Evolutionary conservation across 345 rosid species (phyloP), one percentile per base, ranked within the genome.

Genomic region (Aurinia saxatilis): DNA sequence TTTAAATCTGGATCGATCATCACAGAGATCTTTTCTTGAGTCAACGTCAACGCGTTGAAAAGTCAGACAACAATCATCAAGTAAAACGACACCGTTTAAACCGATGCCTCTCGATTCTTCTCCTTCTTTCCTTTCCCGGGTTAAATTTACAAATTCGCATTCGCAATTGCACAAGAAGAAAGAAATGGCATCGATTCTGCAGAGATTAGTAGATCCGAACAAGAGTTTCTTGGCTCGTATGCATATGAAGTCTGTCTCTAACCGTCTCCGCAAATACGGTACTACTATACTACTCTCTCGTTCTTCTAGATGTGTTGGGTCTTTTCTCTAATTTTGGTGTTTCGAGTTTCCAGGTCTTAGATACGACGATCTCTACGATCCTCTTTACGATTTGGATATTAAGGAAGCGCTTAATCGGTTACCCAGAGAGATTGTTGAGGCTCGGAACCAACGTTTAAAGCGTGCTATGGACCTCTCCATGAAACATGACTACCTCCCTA

Each of bases 401-500:
- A 82, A 82, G 78, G 97, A 82, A 45, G 84, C 97, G n/a, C 79
- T 90, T 33, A 73, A 80, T 68, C 81, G 97, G 59, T 73, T 90
- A 5, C 95, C 97, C 0, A 73, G 80, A 16, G 97, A 90, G 82
- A 66, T 86, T 17, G 80, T 90, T 29, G 90, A 90, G 65, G 95
- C 95, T 4, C 87, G 95, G 5, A 48, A 80, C 72, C 91, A 90
- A 80, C 96, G 91, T 0, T 75, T 90, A 54, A 86, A 84, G 81
- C 97, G 95, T 40, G 95, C 96, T 29, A 80, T 86, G 79, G 95
- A 90, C 67, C 91, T 90, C 59, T 90, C 97, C 48, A 79, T 86
- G 95, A 90, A 90, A 77, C 95, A 90, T 66, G 75, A 82, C 71
- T 84, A 82, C 69, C 95, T 90, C 30, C 75, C 90, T 1, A 72